phyloP scores from a whole-genome alignment of 2,329 filamentous ascomycete species.

The Cytospora schulzeri region DNA sequence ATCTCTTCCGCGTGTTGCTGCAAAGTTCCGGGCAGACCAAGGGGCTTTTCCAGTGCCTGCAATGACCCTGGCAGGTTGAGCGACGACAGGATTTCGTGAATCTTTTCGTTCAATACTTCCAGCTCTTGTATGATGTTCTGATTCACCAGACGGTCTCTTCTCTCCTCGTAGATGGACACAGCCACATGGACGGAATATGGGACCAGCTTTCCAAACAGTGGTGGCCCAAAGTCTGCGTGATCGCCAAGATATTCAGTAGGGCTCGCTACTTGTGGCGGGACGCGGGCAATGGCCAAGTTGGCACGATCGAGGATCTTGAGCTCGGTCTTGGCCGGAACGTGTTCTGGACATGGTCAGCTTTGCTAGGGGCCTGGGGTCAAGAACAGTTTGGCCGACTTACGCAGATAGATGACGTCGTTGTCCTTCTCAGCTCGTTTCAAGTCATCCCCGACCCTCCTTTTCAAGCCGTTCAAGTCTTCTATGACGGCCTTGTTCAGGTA shows the following conservation, averaged over 20 bases:
- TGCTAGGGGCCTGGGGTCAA: too few relatives aligned
- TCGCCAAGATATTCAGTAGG: slow-evolving; percentile 81
- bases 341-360: slow-evolving; percentile 49
- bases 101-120: slow-evolving; percentile 75
- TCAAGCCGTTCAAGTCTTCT: slow-evolving; percentile 80
- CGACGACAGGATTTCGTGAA: slow-evolving; percentile 78
- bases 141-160: slow-evolving; percentile 86
- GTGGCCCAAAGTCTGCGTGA: slow-evolving; percentile 76
- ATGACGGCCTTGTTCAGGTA: slow-evolving; percentile 82
- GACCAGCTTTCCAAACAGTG: slow-evolving; percentile 87
- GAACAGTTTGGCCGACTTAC: slow-evolving; percentile 46
- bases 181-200: slow-evolving; percentile 95
- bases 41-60: slow-evolving; percentile 91
- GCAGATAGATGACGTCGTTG: slow-evolving; percentile 92
- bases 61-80: slow-evolving; percentile 89
- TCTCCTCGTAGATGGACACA: slow-evolving; percentile 91
- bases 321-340: slow-evolving; percentile 86
- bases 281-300: slow-evolving; percentile 79
- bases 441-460: slow-evolving; percentile 81
- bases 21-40: slow-evolving; percentile 83
- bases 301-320: slow-evolving; percentile 83
- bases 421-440: slow-evolving; percentile 92
- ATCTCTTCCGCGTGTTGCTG: slow-evolving; percentile 93
- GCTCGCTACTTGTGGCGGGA: slow-evolving; percentile 80
- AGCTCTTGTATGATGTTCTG: slow-evolving; percentile 83